Percentiles rank a stretch among this genome's conserved stretches.
These are phyloP conservation scores for Phaeoacremonium minimum DNA, from an alignment of 2,329 filamentous ascomycete species.

Conservation along the genomic window DNA sequence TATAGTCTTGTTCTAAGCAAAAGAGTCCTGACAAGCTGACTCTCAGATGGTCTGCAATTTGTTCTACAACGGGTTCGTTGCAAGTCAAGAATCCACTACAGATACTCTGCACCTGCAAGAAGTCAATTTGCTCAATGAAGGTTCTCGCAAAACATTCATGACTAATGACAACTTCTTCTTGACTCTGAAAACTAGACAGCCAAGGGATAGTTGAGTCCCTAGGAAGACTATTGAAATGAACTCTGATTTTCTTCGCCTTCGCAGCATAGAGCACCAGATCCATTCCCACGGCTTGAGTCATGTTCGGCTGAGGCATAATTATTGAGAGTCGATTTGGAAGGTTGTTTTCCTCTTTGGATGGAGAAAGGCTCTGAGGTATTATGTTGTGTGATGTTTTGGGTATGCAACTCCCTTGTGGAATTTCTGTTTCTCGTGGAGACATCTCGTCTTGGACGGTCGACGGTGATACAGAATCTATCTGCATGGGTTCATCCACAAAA, in stretches of 20 bases:
- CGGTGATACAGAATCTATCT: too few species aligned
- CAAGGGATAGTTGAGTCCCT: background rate
- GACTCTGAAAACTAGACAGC: background rate
- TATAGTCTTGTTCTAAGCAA: conserved; percentile 22
- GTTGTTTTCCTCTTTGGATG: too few species aligned
- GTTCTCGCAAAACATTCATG: conserved; percentile 14
- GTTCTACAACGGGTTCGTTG: conserved; percentile 14
- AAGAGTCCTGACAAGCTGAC: conserved; percentile 29
- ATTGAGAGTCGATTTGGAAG: too few species aligned
- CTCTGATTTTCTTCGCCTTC: background rate
- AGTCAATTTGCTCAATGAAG: conserved; percentile 9
- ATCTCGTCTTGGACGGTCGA: too few species aligned
- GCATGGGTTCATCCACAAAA: conserved; percentile 16
- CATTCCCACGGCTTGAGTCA: background rate
- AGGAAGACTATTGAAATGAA: background rate
- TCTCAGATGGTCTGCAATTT: conserved; percentile 26
- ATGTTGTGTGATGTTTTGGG: too few species aligned
- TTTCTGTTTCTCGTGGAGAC: too few species aligned
- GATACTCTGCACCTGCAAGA: conserved; percentile 10
- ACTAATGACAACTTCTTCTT: background rate
- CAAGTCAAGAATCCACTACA: conserved; percentile 14
- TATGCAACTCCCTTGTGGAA: too few species aligned
- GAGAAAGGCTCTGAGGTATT: too few species aligned
- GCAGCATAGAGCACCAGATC: background rate
- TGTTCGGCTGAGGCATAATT: too few species aligned